These are phyloP conservation scores for Asterionellopsis glacialis DNA, from an alignment of 108 stramenopile genomes.

Conservation along the genomic window DNA sequence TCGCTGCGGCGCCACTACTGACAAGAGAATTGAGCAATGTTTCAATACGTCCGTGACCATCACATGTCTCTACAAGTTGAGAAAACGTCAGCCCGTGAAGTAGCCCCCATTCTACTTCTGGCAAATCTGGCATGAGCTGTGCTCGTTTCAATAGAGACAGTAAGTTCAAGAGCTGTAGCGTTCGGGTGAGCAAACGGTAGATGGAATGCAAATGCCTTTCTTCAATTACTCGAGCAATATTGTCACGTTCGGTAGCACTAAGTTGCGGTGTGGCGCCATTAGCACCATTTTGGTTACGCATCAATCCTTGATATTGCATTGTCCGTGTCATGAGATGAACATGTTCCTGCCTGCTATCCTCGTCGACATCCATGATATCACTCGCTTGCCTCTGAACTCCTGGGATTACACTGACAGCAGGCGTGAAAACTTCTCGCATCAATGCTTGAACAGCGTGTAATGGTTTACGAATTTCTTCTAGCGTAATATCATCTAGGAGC, in stretches of 20 bases:
- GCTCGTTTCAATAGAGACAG: conserved; percentile 59
- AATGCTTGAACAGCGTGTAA: conserved; percentile 42
- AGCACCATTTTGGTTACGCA: conserved; percentile 8
- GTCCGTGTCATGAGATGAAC: conserved; percentile 36
- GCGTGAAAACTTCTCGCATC: conserved; percentile 51
- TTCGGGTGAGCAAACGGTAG: conserved; percentile 71
- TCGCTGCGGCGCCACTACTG: conserved; percentile 28
- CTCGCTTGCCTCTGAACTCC: conserved; percentile 15
- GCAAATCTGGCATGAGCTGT: conserved; percentile 54
- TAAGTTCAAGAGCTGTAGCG: conserved; percentile 69
- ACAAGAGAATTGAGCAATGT: conserved; percentile 64
- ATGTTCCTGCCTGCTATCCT: conserved; percentile 17
- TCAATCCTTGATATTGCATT: conserved; percentile 52
- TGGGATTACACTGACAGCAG: conserved; percentile 61
- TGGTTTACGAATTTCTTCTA: conserved; percentile 56
- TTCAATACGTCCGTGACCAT: conserved; percentile 78
- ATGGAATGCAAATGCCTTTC: conserved; percentile 81
- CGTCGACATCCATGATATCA: conserved; percentile 57
- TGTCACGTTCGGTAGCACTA: conserved; percentile 38
- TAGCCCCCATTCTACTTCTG: conserved; percentile 82
- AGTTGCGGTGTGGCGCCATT: neutral
- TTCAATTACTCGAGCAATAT: conserved; percentile 51
- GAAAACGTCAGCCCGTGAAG: conserved; percentile 71
- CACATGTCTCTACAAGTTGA: conserved; percentile 55
- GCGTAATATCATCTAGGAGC: conserved; percentile 53